Evolutionary conservation across 2,329 filamentous ascomycete genomes (phyloP).

Genomic region (Penicillium sp.): DNA sequence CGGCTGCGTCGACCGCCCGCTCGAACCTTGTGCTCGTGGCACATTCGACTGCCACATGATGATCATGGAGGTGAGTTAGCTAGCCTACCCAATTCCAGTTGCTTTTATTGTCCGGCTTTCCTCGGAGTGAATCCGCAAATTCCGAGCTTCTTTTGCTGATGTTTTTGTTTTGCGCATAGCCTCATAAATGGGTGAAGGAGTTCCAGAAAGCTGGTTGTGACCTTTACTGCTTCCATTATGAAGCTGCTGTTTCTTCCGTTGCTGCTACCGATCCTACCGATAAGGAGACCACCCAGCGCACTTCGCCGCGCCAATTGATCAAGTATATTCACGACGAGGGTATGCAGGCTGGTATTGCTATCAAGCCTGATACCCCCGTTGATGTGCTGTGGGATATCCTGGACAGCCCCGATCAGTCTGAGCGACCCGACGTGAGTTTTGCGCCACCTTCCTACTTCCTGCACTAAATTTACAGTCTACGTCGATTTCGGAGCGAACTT

Average conservation of each 20-base stretch:
- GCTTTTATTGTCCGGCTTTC: background rate
- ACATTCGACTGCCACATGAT: conserved; percentile 99
- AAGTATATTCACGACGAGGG: conserved; percentile 86
- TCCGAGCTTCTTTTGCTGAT: background rate
- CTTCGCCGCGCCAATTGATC: conserved; percentile 81
- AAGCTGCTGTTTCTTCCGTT: conserved; percentile 81
- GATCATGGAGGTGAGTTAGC: conserved; percentile 76
- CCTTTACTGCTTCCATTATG: conserved; percentile 99
- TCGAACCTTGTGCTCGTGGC: conserved; percentile 69
- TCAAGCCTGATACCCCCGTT: conserved; percentile 89
- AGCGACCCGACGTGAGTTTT: conserved; percentile 79
- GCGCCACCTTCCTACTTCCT: background rate
- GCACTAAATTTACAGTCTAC: background rate
- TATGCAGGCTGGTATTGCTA: conserved; percentile 88
- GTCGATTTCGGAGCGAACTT: background rate
- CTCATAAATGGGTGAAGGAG: conserved; percentile 96
- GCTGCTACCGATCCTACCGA: conserved; percentile 77
- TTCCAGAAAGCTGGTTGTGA: conserved; percentile 94
- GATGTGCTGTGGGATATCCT: conserved; percentile 91
- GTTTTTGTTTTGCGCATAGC: conserved; percentile 54
- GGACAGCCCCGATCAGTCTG: conserved; percentile 68
- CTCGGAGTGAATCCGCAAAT: background rate
- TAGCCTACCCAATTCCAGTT: too few species aligned
- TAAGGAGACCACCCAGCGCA: conserved; percentile 65
- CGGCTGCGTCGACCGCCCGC: conserved; percentile 75